phyloP scores from a whole-genome alignment of 257 asterid species.

The Nicotiana noctiflora region DNA sequence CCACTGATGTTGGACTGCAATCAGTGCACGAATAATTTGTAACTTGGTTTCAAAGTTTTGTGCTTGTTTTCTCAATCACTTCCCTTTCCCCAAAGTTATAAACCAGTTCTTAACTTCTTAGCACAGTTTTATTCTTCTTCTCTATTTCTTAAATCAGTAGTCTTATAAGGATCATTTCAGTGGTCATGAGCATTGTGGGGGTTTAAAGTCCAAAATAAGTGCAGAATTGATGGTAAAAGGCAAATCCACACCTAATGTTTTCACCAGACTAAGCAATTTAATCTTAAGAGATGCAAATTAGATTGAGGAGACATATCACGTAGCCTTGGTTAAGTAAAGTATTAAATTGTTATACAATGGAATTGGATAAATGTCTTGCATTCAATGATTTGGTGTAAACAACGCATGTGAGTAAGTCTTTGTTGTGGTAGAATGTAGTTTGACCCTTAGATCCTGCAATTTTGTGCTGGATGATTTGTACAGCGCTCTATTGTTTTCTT shows the following conservation, averaged over 20 bases:
- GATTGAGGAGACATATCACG: not conserved
- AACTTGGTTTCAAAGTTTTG: not conserved
- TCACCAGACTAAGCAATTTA: not conserved
- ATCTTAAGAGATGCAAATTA: not conserved
- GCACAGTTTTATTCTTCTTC: not conserved
- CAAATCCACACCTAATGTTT: not conserved
- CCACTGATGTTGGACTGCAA: not conserved
- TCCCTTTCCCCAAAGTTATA: not conserved
- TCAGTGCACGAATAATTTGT: not conserved
- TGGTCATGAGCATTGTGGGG: not conserved
- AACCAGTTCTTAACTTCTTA: not conserved
- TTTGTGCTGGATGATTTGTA: not conserved
- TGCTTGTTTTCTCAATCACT: not conserved
- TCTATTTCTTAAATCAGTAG: not conserved
- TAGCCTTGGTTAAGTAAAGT: not conserved
- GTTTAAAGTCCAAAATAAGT: not conserved
- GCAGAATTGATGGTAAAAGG: not conserved
- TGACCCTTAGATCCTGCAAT: not conserved
- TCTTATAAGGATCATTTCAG: not conserved
- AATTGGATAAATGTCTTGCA: not conserved
- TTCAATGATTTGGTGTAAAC: not conserved
- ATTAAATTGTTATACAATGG: not conserved
- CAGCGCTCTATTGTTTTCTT: not conserved
- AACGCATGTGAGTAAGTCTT: not conserved
- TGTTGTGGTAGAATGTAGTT: not conserved